Percentiles rank a stretch among this genome's conserved stretches.
Conservation (phyloP, 2,329 filamentous ascomycete species). For the Fusarium verrucosum region DNA sequence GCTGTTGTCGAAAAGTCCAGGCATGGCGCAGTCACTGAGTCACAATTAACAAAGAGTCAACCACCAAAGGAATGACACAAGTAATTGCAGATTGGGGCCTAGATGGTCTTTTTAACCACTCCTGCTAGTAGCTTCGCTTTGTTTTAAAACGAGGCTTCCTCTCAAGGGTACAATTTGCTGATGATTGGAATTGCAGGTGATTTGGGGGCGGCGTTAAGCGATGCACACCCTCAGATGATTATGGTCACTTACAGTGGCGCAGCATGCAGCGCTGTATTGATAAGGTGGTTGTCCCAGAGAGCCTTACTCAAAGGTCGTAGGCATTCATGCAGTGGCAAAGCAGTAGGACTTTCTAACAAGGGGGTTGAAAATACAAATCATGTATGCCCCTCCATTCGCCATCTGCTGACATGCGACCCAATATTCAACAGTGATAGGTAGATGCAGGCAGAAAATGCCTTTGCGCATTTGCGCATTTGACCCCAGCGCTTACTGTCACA, state of each 20-base stretch:
- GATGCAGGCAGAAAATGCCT: too few species aligned
- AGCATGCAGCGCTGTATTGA: background rate
- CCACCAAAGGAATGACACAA: background rate
- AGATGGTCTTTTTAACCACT: background rate
- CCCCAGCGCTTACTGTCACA: background rate
- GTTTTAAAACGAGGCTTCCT: background rate
- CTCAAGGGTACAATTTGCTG: background rate
- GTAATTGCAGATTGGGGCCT: background rate
- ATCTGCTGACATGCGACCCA: too few species aligned
- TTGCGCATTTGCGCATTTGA: too few species aligned
- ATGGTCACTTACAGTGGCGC: background rate
- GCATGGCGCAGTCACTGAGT: background rate
- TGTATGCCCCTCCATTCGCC: background rate
- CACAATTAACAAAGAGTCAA: background rate
- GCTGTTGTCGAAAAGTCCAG: background rate
- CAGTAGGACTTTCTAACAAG: background rate
- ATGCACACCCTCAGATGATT: background rate
- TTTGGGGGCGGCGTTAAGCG: background rate
- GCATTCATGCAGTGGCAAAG: background rate
- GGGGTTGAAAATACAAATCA: background rate
- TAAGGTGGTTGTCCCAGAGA: background rate
- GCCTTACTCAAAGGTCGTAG: background rate
- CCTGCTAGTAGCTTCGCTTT: background rate
- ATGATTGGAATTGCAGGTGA: background rate
- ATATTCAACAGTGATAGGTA: too few species aligned